phyloP scores from a whole-genome alignment of 1,284 basidiomycete species.

The Hemileia vastatrix region DNA sequence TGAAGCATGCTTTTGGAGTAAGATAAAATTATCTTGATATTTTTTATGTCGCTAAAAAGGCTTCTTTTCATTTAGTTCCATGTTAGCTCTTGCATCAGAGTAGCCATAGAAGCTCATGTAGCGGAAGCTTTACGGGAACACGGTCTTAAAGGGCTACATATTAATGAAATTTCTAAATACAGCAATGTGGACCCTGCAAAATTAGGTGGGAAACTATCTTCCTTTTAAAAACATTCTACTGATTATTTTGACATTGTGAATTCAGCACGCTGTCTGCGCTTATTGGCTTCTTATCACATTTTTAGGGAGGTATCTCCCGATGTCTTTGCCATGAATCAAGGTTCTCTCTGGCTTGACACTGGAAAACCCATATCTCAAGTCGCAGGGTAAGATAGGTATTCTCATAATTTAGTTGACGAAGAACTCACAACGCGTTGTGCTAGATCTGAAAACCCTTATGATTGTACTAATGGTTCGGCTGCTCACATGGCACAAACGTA shows the following conservation, averaged over 20 bases:
- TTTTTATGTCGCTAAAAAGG: too few relatives aligned
- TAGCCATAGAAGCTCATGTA: constrained; percentile 43
- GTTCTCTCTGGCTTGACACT: constrained; percentile 58
- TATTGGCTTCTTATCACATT: constrained; percentile 62
- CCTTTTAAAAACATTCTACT: too few relatives aligned
- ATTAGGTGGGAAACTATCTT: constrained; percentile 49
- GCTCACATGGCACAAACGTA: not conserved
- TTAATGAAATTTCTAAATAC: constrained; percentile 51
- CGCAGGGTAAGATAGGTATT: constrained; percentile 42
- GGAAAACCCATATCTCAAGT: constrained; percentile 51
- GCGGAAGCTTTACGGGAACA: constrained; percentile 46
- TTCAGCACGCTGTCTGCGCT: too few relatives aligned
- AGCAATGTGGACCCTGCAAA: constrained; percentile 53
- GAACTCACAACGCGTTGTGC: too few relatives aligned
- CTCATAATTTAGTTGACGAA: too few relatives aligned
- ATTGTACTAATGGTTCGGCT: too few relatives aligned
- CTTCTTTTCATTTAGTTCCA: too few relatives aligned
- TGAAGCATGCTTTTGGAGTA: too few relatives aligned
- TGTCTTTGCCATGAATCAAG: constrained; percentile 58
- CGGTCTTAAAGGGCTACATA: constrained; percentile 51
- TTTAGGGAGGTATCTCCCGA: constrained; percentile 57
- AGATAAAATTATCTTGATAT: too few relatives aligned
- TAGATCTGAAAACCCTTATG: too few relatives aligned
- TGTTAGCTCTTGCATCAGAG: too few relatives aligned
- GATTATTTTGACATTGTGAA: not conserved